These are phyloP conservation scores for Martiniozyma asiatica DNA, from an alignment of 1,139 yeast species.

Conservation along the genomic window DNA sequence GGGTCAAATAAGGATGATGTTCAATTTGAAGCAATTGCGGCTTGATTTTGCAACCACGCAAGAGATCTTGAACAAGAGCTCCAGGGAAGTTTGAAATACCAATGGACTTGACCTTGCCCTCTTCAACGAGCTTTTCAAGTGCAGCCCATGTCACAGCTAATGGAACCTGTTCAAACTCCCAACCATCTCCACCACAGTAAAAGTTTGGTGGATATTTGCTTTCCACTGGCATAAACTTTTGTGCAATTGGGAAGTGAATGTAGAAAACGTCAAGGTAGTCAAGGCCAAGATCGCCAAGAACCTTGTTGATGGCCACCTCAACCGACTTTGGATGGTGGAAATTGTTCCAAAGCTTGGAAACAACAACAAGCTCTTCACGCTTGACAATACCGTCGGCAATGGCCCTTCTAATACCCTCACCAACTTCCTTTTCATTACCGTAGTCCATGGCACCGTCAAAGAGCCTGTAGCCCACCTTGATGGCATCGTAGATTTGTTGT, in stretches of 20 bases:
- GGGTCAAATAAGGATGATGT: constrained; percentile 86
- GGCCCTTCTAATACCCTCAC: constrained; percentile 55
- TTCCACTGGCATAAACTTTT: constrained; percentile 59
- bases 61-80: constrained; percentile 59
- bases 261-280: constrained; percentile 66
- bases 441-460: constrained; percentile 73
- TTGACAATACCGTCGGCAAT: constrained; percentile 54
- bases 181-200: constrained; percentile 47
- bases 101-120: constrained; percentile 60
- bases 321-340: constrained; percentile 60
- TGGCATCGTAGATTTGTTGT: constrained; percentile 21
- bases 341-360: constrained; percentile 74
- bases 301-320: constrained; percentile 45
- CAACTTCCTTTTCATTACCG: constrained; percentile 67
- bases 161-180: constrained; percentile 59
- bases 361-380: constrained; percentile 63
- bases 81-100: constrained; percentile 83
- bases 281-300: constrained; percentile 49
- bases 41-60: constrained; percentile 56
- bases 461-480: constrained; percentile 48
- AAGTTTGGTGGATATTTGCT: constrained; percentile 68
- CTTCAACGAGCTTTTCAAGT: constrained; percentile 47
- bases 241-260: constrained; percentile 74
- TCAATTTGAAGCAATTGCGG: constrained; percentile 85
- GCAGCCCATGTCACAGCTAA: constrained; percentile 72